phyloP scores from a whole-genome alignment of 1,139 yeast genomes.

The Geotrichum histeridarum region DNA sequence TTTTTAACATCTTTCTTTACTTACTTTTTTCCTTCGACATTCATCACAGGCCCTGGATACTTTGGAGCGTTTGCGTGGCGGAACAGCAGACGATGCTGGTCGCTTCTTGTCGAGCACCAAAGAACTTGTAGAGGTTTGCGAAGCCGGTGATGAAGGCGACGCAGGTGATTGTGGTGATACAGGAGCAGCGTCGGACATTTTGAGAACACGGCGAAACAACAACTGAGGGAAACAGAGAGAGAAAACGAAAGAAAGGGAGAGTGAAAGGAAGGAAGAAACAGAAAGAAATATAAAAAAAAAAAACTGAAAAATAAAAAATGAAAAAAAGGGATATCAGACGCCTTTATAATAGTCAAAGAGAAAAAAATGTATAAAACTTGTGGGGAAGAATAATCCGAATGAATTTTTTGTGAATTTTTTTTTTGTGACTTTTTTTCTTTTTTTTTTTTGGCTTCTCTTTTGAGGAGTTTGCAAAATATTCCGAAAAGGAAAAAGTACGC shows the following conservation, averaged over 20 bases:
- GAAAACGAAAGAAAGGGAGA: background rate
- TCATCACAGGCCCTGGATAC: conserved; percentile 45
- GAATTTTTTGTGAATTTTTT: background rate
- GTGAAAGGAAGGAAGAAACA: background rate
- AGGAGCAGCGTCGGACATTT: conserved; percentile 2
- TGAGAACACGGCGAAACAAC: background rate
- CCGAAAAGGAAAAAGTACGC: no score
- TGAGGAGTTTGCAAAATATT: no score
- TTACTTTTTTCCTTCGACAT: conserved; percentile 18
- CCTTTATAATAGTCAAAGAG: no score
- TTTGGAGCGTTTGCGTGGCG: conserved; percentile 40
- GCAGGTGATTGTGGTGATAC: background rate
- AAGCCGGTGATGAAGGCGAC: background rate
- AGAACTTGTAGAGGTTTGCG: background rate
- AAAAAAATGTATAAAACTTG: background rate
- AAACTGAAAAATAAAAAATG: background rate
- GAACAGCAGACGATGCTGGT: conserved; percentile 19
- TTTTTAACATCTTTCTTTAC: background rate
- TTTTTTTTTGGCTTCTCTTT: background rate
- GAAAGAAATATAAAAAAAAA: conserved; percentile 1
- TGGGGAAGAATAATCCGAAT: conserved; percentile 6
- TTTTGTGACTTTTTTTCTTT: background rate
- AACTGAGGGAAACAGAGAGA: background rate
- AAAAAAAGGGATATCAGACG: no score
- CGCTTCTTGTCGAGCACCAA: conserved; percentile 2